Evolutionary conservation across 768 basidiomycete species (phyloP), one percentile per base, ranked within the genome.

Genomic region (Suillus clintonianus): DNA sequence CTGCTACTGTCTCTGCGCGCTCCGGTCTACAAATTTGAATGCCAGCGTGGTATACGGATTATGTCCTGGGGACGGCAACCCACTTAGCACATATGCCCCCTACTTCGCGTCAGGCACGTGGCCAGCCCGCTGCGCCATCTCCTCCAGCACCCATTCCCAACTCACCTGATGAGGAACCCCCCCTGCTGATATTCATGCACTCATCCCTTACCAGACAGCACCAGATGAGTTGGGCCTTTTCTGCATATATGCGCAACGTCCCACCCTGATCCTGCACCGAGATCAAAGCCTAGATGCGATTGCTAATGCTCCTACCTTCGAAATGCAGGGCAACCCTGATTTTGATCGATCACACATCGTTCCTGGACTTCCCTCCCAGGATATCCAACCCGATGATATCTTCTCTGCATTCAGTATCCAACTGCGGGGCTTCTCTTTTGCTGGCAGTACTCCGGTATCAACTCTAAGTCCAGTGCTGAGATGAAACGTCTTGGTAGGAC

Each of bases 391-490:
- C 24, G 55, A 59, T 14, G n/a, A 65, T 24, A 7, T 60, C 3
- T 63, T 43, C 59, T 34, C 59, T 13, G 30, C 62, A 62, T 79
- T 62, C 68, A 69, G 13, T 24, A 65, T 68, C 59, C 61, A n/a
- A 67, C 73, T 1, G 60, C 62, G 4, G 74, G 68, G 54, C 68
- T 69, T 0, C 72, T 79, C 41, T 72, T 76, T 71, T 24, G 57
- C 8, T 79, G 78, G 78, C 61, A 68, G 5, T 76, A 74, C 59
- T 67, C 66, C 19, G 72, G 74, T 0, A 75, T 70, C 2, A 69
- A 54, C 17, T 27, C 27, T 1, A 79, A 78, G 59, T 76, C 77
- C 2, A 55, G 62, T 8, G 47, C 22, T 2, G 76, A 77, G 45
- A 50, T 75, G 0, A 58, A 78, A 17, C 63, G 64, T 4, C 68